Evolutionary conservation across 148 eudicot genomes (phyloP), one percentile per base, ranked within the genome.

Genomic region (Spergularia bocconei): DNA sequence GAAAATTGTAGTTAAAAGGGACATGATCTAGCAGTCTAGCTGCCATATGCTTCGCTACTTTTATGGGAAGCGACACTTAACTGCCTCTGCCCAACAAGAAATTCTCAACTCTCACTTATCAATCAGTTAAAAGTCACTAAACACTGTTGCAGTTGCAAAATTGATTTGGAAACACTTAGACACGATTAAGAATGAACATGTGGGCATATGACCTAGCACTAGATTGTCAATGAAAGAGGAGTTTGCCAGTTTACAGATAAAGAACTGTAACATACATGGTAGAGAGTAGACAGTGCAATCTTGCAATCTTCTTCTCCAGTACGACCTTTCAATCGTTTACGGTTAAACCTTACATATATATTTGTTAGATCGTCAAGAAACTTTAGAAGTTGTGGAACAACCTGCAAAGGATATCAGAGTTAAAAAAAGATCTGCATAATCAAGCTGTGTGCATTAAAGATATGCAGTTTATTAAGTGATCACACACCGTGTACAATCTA

Each of bases 291-390:
- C 48, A 95, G 92, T 47, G 99, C 97, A 78, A 83, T 84, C 82
- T 84, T 90, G 87, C 99, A 95, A 78, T 95, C 99, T 67, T 92
- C 90, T 84, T 95, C 92, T 70, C 92, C 97, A 8, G 92, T 90
- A 12, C 97, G 92, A 10, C 99, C 99, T 85, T 92, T 95, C 25
- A 95, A 92, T 73, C 99, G 88, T 88, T 92, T 95, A 60, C 99
- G 93, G 78, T 92, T 95, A 82, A 95, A 92, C 62, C 99, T 84
- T 59, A 95, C 99, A 74, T 92, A 95, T 25, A 95, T 87, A 81
- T 95, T 95, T 17, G 99, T 95, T 61, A 95, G 86, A 73, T 89
- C 88, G 66, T 95, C 97, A 19, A 95, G 87, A 81, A 85, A 92
- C 78, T 92, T 92, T 5, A 95, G 75, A 71, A 95, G 97, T 73